phyloP scores from a whole-genome alignment of 352 stramenopile species.

The Globisporangium orthogonon region DNA sequence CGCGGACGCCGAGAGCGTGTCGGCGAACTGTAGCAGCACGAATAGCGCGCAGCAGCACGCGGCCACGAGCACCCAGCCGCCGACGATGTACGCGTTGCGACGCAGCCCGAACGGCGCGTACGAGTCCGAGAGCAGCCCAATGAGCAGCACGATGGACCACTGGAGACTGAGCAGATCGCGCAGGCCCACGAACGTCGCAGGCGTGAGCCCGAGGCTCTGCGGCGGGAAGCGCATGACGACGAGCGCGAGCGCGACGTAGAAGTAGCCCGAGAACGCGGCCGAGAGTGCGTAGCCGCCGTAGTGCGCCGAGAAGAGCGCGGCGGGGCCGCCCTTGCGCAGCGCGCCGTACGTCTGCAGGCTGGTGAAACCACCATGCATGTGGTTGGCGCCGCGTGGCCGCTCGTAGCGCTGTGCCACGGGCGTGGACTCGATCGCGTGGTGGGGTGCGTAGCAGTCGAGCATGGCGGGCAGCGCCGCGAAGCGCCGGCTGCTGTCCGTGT shows the following conservation, averaged over 20 bases:
- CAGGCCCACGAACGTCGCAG: slow-evolving; percentile 6
- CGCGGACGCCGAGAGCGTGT: slow-evolving; percentile 2
- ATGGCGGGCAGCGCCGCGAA: not conserved
- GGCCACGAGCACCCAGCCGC: slow-evolving; percentile 30
- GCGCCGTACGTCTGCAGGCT: slow-evolving; percentile 71
- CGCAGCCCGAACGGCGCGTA: slow-evolving; percentile 15
- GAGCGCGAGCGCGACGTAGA: slow-evolving; percentile 10
- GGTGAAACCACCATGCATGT: slow-evolving; percentile 26
- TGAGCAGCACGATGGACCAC: slow-evolving; percentile 26
- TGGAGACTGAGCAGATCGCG: slow-evolving; percentile 21
- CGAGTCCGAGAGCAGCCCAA: slow-evolving; percentile 29
- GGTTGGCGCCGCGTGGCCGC: slow-evolving; percentile 13
- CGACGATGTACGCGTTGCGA: slow-evolving; percentile 5
- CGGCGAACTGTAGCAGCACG: slow-evolving; percentile 16
- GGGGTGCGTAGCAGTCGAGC: slow-evolving; percentile 4
- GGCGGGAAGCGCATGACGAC: slow-evolving; percentile 11
- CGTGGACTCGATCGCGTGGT: not conserved
- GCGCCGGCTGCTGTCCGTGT: not conserved
- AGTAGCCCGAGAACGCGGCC: slow-evolving; percentile 6
- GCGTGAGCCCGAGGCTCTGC: slow-evolving; percentile 3
- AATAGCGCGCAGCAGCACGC: slow-evolving; percentile 25
- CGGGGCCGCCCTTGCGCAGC: slow-evolving; percentile 19
- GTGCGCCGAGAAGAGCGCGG: slow-evolving; percentile 5
- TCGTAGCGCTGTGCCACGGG: slow-evolving; percentile 19
- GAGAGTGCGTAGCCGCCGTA: slow-evolving; percentile 14